Base-by-base conservation (phyloP, 345 rosid species). In the Boechera stricta region DNA sequence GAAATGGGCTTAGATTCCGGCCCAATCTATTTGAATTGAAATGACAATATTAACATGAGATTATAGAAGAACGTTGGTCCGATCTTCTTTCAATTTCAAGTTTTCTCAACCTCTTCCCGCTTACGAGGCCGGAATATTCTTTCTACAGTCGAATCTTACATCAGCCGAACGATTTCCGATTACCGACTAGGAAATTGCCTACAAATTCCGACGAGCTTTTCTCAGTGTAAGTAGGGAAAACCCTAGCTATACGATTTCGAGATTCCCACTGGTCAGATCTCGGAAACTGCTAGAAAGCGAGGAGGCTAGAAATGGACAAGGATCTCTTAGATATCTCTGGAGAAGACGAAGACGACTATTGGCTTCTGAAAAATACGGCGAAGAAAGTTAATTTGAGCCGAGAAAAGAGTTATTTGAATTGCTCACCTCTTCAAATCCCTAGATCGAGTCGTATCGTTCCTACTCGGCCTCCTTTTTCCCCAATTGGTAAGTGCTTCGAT, bases 301-400 rank as follows among this genome's bases (percentile, higher is more conserved):
- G 10, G 47, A 47, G 10, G 31, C 47, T 2, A 64, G 64, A 67
- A 54, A 91, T 93, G 98, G 94, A 87, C 36, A 63, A 81, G 18
- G 89, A 89, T 81, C 89, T 84, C 35, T 74, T 88, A 45, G 96
- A 93, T 84, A 85, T 93, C 55, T 86, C 89, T 4, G 85, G 84
- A 0, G 92, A 79, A 77, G 98, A 93, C 68, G 98, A 93, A 51
- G 91, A 83, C 67, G 76, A 72, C 56, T 24, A 59, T 13, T 86
- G 88, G 62, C 79, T 89, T 48, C 88, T 86, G 9, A 87, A 72
- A 48, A 73, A 75, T 31, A 56, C 76, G 61, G 81, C 80, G 28
- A 56, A 36, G 54, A 86, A 68, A 32, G 75, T 28, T 41, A 53
- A 31, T 32, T 7, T 69, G 38, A 24, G 64, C n/a, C 64, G 76